Base-by-base conservation (phyloP, 257 asterid genomes). In the Eustoma russellianum region DNA sequence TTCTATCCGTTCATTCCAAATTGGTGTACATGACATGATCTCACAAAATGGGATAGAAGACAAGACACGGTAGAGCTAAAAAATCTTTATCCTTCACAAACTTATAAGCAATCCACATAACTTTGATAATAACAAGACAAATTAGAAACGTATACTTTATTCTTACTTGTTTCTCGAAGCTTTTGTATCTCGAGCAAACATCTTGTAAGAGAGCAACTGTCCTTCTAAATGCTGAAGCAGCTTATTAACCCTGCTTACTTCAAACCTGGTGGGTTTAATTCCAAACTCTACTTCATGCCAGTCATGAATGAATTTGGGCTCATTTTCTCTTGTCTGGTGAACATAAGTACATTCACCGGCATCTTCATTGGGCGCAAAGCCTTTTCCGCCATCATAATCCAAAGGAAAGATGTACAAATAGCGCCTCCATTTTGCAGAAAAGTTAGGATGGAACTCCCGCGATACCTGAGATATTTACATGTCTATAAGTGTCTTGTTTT, bases 381-480 rank as follows among this genome's bases (percentile, higher is more conserved):
- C 66, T 62, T 62, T 66, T 35, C 54, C 69, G 41, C 43, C 73
- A 55, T 60, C 53, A 63, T 65, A 76, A 62, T 75, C 59, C 41
- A 83, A 61, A 60, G 98, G 98, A 66, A 91, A 87, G 52, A 91
- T 72, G 72, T 91, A 91, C 57, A 91, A 64, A 79, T 91, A 91
- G 56, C 69, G 95, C 69, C 98, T 82, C 98, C 98, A 91, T 67
- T 84, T 87, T 63, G 98, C 98, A 55, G 95, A 82, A 77, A 91
- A 91, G 71, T 87, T 91, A 34, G 98, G 95, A 82, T 91, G 98
- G 77, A 91, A 91, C 13, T 80, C 90, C 11, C 98, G 87, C 13
- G 93, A 77, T 53, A 91, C 93, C 98, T 87, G 62, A 46, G 57
- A 30, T 47, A 55, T 52, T 35, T 17, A 73, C 46, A 52, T 13